Conservation (phyloP, 202 grass and related monocot species). For the Musa balbisiana region DNA sequence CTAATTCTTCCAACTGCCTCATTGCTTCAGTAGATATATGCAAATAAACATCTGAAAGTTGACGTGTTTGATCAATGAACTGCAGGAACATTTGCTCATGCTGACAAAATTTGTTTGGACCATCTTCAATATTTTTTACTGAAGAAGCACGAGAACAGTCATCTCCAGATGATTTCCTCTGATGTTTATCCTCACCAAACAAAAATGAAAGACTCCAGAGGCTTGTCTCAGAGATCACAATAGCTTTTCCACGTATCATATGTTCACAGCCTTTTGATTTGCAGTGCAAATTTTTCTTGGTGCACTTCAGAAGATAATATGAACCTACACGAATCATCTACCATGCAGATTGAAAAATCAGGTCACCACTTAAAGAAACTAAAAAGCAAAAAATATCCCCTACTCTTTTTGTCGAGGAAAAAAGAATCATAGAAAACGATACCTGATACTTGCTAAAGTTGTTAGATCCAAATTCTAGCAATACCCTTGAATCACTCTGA, state of each 20-base stretch:
- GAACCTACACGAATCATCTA: conserved; percentile 55
- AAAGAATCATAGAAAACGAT: conserved; percentile 6
- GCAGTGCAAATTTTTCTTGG: conserved; percentile 18
- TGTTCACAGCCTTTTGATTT: conserved; percentile 38
- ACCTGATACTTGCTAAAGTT: conserved; percentile 54
- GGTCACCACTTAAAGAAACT: conserved; percentile 2
- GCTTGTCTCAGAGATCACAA: conserved; percentile 39
- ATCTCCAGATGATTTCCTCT: conserved; percentile 25
- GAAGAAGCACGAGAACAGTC: conserved; percentile 32
- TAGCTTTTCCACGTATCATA: conserved; percentile 35
- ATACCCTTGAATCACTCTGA: conserved; percentile 31
- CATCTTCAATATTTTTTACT: conserved; percentile 16
- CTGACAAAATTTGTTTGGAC: conserved; percentile 20
- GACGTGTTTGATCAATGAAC: conserved; percentile 34
- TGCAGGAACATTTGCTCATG: conserved; percentile 39
- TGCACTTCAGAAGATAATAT: conserved; percentile 80
- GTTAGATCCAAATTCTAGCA: conserved; percentile 63
- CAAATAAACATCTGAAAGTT: conserved; percentile 48
- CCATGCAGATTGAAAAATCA: conserved; percentile 17
- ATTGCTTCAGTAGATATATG: conserved; percentile 31
- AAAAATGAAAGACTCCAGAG: conserved; percentile 50
- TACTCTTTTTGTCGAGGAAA: background rate
- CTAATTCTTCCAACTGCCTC: conserved; percentile 16
- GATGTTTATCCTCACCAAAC: conserved; percentile 30
- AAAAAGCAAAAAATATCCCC: conserved; percentile 13